Evolutionary conservation across 768 basidiomycete genomes (phyloP).

Genomic region (Pleurotus pulmonarius): DNA sequence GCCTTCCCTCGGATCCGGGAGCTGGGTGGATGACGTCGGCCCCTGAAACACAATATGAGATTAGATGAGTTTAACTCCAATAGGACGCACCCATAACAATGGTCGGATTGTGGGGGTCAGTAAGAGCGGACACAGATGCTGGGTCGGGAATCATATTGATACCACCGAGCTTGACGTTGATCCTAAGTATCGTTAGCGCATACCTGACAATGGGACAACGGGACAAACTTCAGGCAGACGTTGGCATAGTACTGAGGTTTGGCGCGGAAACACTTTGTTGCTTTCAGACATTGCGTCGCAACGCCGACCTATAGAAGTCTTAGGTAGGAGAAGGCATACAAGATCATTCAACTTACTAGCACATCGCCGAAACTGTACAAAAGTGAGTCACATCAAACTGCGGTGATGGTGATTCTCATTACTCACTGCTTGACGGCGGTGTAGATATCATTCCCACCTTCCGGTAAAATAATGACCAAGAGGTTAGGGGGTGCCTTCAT

Average conservation of each 20-base stretch:
- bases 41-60: constrained; percentile 32
- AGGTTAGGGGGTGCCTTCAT: constrained; percentile 45
- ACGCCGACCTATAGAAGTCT: constrained; percentile 53
- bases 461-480: constrained; percentile 62
- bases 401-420: background rate
- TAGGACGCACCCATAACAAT: constrained; percentile 63
- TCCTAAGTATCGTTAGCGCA: constrained; percentile 31
- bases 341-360: background rate
- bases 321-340: background rate
- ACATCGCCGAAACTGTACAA: constrained; percentile 64
- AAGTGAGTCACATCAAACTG: background rate
- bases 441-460: constrained; percentile 74
- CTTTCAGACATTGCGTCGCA: constrained; percentile 76
- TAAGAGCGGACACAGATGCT: constrained; percentile 57
- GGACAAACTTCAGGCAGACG: constrained; percentile 68
- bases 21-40: constrained; percentile 85
- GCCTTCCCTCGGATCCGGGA: constrained; percentile 73
- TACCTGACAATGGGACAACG: no score
- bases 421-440: constrained; percentile 75
- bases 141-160: constrained; percentile 78
- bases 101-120: constrained; percentile 70
- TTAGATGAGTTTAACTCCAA: constrained; percentile 1
- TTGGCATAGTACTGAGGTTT: constrained; percentile 81
- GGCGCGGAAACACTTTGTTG: constrained; percentile 58
- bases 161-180: constrained; percentile 83